Percentiles rank a stretch among this genome's conserved stretches.
Conservation (phyloP, 345 rosid species). For the Aquilaria malaccensis region DNA sequence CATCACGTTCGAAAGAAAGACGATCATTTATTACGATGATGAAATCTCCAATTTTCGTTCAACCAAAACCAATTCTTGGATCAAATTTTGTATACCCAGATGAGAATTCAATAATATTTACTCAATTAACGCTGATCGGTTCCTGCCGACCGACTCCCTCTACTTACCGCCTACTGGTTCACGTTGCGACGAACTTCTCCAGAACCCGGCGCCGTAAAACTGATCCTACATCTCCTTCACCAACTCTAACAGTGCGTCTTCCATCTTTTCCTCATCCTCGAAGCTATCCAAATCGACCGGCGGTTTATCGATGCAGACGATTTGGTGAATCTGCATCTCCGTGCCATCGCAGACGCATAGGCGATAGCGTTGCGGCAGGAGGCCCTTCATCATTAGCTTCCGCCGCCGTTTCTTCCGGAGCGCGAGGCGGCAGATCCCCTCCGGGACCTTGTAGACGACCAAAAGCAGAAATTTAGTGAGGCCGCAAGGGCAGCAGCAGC, state of each 20-base stretch:
- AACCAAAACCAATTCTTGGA: too few species aligned
- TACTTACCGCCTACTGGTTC: conserved; percentile 13
- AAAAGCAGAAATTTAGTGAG: conserved; percentile 42
- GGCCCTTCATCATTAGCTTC: conserved; percentile 22
- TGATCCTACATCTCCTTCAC: conserved; percentile 59
- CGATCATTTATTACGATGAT: too few species aligned
- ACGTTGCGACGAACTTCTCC: conserved; percentile 62
- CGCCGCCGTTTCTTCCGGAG: conserved; percentile 26
- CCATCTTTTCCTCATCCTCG: conserved; percentile 14
- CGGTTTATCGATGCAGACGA: conserved; percentile 18
- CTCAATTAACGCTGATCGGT: background rate
- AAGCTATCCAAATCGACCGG: background rate
- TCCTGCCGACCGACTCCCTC: conserved; percentile 18
- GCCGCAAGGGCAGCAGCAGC: conserved; percentile 70
- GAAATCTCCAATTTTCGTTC: too few species aligned
- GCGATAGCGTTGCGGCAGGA: conserved; percentile 20
- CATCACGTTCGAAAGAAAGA: too few species aligned
- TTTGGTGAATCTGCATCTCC: conserved; percentile 24
- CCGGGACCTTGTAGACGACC: conserved; percentile 53
- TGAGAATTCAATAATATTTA: background rate
- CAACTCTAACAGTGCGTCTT: conserved; percentile 27
- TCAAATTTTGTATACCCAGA: background rate
- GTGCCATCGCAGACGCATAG: conserved; percentile 23
- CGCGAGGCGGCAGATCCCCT: conserved; percentile 45
- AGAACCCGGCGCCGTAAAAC: conserved; percentile 55